Evolutionary conservation across 2,329 filamentous ascomycete genomes (phyloP), one percentile per base, ranked within the genome.

Genomic region (Alternaria panax): DNA sequence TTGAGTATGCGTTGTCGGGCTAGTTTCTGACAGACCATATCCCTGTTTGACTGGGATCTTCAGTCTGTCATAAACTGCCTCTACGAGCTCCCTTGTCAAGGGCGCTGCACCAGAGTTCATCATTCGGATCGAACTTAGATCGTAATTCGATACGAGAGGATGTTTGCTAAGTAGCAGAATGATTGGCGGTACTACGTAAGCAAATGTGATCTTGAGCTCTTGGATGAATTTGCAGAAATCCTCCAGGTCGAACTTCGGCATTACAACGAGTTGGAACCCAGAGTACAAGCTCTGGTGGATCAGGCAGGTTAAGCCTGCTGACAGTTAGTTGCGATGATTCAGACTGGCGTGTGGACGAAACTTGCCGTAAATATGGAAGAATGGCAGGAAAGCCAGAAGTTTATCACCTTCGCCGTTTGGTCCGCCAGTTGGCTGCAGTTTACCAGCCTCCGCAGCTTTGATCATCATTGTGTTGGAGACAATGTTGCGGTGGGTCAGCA

Each of bases 51-150:
- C 88, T 2, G 90, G 89, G 20, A 96, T 84, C 51, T 88, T 88
- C 59, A 95, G 86, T 7, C 93, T 87, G 20, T 86, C 79, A 82
- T 92, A 91, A 3, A 95, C 86, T 8, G 87, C 85, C 55, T 92
- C 87, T 1, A 94, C 90, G 2, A 98, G 85, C 63, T 97, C 92
- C 30, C 83, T 82, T 0, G 92, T 94, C 40, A 97, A 81, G 0
- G 94, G 94, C 0, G 94, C 93, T 0, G 93, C 94, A 24, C 92
- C 94, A 0, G 88, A 93, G 79, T 93, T 95, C 82, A 97, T 83
- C 86, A 93, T 93, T 45, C 91, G 89, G 24, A 98, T 73, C 5
- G 86, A 88, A 16, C 87, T 88, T 41, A 98, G 83, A 76, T 98
- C 88, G 79, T 96, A 97, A 63, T 92, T 90, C 53, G 86, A 85